Evolutionary conservation across 2,329 filamentous ascomycete genomes (phyloP), one percentile per base, ranked within the genome.

Genomic region (Akanthomyces uredinophilus): DNA sequence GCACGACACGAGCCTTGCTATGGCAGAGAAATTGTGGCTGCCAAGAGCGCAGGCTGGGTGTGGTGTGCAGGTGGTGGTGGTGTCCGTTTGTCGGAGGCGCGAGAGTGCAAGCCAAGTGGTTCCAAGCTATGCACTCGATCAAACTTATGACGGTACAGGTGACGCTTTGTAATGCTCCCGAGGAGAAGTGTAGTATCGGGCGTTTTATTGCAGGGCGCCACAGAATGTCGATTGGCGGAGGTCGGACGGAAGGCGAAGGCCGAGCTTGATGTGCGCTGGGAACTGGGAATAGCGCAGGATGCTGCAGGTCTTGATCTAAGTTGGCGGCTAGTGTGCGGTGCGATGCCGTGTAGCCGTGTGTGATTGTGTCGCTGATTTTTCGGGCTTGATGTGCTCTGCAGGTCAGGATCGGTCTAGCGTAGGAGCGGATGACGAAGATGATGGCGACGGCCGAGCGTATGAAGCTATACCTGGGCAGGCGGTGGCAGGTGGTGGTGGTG

Each of bases 21-120:
- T 5, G n/a, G 41, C 58, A 53, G 41, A n/a, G 24, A 52, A 51
- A 51, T 43, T 22, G 47, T 52, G 49, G 57, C 57, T 60, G 57
- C 46, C 20, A 52, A 41, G 20, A 22, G 16, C 11, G 29, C 22
- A 32, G 18, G 37, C 35, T 18, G 37, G 37, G 10, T 27, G 32
- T 58, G 37, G 16, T 37, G 29, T 58, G 29, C 20, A 22, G 7
- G 32, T 13, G 37, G 20, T 13, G 37, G 20, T 44, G 39, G 37
- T 46, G 27, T 24, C 35, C 24, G 22, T 32, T 52, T 27, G 57
- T 60, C 57, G 47, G 27, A 24, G 46, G 27, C 5, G 57, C 18
- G n/a, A 14, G 20, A n/a, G 39, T 20, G 35, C 8, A 22, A 58
- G 43, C 43, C 44, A 58, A 49, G n/a, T 13, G 29, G 4, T 39